phyloP scores from a whole-genome alignment of 2,329 filamentous ascomycete genomes.

The Xylaria sp. region DNA sequence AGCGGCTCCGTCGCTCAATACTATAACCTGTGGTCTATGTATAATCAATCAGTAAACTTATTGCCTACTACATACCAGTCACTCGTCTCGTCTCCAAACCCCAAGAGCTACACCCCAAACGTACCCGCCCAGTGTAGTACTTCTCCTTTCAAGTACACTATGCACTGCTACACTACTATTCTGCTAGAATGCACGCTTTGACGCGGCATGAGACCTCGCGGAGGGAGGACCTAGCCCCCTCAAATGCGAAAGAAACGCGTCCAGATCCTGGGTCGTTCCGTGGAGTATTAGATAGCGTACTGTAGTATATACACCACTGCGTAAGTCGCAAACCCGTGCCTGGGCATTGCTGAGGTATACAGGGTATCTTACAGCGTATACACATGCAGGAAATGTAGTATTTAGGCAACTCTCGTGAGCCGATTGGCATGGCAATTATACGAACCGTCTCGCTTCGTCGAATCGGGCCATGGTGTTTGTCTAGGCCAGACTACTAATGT shows the following conservation, averaged over 20 bases:
- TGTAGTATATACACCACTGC: not conserved
- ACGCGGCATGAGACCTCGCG: slow-evolving; percentile 16
- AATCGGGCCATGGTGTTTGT: slow-evolving; percentile 13
- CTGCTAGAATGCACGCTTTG: too few species aligned
- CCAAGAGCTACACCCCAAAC: not conserved
- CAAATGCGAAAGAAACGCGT: not conserved
- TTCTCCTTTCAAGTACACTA: too few species aligned
- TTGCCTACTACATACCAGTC: not conserved
- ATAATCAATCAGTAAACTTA: not conserved
- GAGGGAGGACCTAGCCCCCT: slow-evolving; percentile 4
- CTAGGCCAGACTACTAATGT: slow-evolving; percentile 3
- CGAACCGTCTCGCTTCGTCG: slow-evolving; percentile 15
- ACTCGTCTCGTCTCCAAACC: not conserved
- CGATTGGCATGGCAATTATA: slow-evolving; percentile 12
- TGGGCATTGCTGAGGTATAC: not conserved
- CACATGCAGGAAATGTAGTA: not conserved
- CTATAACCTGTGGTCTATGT: not conserved
- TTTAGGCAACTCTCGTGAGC: slow-evolving; percentile 1
- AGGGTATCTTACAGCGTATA: not conserved
- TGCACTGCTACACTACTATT: too few species aligned
- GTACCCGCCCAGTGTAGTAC: too few species aligned
- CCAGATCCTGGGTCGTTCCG: not conserved
- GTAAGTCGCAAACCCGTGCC: not conserved
- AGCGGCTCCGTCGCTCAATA: not conserved
- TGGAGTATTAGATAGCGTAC: not conserved